These are phyloP conservation scores for Pseudopithomyces chartarum DNA, from an alignment of 2,329 filamentous ascomycete genomes.

Conservation along the genomic window DNA sequence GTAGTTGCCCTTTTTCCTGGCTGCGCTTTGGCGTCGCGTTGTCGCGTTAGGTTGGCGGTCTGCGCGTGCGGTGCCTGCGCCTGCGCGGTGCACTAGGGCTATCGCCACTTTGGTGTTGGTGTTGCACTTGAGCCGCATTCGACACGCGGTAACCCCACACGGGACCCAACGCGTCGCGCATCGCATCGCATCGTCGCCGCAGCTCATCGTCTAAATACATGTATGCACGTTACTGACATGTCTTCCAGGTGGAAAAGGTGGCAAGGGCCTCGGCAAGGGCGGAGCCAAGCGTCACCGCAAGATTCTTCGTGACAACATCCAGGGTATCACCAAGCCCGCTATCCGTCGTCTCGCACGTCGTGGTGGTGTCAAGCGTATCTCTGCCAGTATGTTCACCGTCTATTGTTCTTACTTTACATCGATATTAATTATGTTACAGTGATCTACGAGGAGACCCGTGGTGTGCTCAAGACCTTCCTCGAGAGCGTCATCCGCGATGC, in stretches of 20 bases:
- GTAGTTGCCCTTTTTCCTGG: conserved; percentile 30
- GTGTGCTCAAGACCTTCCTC: conserved; percentile 79
- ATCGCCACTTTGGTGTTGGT: conserved; percentile 19
- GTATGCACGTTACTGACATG: conserved; percentile 37
- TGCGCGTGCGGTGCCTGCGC: conserved; percentile 13
- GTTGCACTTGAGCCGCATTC: conserved; percentile 37
- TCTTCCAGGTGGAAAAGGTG: conserved; percentile 57
- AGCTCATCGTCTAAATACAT: conserved; percentile 12
- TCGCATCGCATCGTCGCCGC: conserved; percentile 21
- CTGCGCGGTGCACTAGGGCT: conserved; percentile 14
- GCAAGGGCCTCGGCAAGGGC: conserved; percentile 61
- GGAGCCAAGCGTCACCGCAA: conserved; percentile 61
- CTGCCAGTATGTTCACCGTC: conserved; percentile 49
- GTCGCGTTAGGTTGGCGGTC: conserved; percentile 24
- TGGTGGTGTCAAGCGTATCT: conserved; percentile 60
- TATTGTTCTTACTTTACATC: neutral
- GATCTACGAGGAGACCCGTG: conserved; percentile 80
- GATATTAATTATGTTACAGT: conserved; percentile 50
- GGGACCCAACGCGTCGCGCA: conserved; percentile 17
- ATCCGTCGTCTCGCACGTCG: conserved; percentile 60
- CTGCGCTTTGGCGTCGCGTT: conserved; percentile 16
- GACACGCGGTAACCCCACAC: conserved; percentile 20
- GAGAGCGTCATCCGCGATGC: conserved; percentile 77
- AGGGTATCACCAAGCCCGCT: conserved; percentile 60
- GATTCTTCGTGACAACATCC: conserved; percentile 62